Evolutionary conservation across 163 green algal species (phyloP), one percentile per base, ranked within the genome.

Genomic region (Picocystis sp.): DNA sequence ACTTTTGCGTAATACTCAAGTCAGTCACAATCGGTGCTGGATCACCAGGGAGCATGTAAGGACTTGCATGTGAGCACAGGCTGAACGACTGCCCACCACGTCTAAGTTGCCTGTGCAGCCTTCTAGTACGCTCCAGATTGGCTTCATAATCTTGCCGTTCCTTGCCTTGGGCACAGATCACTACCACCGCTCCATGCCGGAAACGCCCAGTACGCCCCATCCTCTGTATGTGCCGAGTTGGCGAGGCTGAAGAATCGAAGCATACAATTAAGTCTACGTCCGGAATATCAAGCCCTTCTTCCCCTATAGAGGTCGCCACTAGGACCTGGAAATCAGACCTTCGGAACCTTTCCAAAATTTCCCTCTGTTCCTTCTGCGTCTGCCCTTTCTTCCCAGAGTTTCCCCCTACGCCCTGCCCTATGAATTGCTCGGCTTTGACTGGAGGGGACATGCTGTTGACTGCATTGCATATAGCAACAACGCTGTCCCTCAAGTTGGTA

Each of bases 221-320:
- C 50, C 89, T 78, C 71, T 96, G 89, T 42, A 82, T 80, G 50
- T 81, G 75, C 43, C 87, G 73, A 0, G 76, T 82, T 15, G 81
- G 80, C 2, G 73, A 85, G 14, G 79, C 70, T 43, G 62, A 71
- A 22, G 71, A 63, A 58, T 97, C 89, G 58, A 76, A 94, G 73
- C 82, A 93, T 2, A 97, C 62, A 43, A 95, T 89, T 3, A 95
- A 72, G 62, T 93, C 86, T 21, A 96, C 87, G 10, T 72, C 61
- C 66, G 83, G 81, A 24, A 97, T 94, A 69, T 97, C 89, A 47
- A 97, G 70, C 0, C 89, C 89, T 67, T 97, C 89, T 68, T 97
- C 89, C 0, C 79, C 88, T 52, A 96, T 92, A 62, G 76, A 91
- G 0, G 89, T 97, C 10, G 88, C 85, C 25, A 97, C 83, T 47